These are phyloP conservation scores for Solanum verrucosum DNA, from an alignment of 257 asterid genomes.

Conservation along the genomic window DNA sequence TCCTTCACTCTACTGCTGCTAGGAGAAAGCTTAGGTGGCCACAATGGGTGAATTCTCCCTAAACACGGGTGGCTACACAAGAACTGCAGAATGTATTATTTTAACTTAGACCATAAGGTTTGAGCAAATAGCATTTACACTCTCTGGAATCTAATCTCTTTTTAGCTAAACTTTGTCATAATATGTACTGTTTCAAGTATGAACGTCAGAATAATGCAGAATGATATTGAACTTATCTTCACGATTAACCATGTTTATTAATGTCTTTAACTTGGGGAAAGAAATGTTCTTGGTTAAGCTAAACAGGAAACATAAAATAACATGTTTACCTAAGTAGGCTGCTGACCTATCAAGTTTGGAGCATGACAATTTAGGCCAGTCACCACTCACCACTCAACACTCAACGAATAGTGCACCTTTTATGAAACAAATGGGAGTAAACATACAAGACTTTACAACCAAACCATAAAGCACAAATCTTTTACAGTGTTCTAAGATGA, in stretches of 20 bases:
- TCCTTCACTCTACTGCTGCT: background rate
- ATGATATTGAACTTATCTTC: background rate
- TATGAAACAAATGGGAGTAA: background rate
- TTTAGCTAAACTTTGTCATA: background rate
- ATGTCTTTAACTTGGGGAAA: background rate
- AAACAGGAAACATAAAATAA: background rate
- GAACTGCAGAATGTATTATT: background rate
- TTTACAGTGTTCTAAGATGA: background rate
- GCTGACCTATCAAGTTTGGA: background rate
- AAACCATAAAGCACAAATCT: background rate
- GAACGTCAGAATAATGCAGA: background rate
- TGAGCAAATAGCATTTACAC: background rate
- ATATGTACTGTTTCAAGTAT: background rate
- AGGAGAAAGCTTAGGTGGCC: background rate
- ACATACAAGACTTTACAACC: background rate
- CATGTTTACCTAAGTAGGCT: background rate
- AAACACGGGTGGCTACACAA: background rate
- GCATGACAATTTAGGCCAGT: background rate
- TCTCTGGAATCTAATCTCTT: background rate
- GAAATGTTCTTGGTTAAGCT: background rate
- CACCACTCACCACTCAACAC: background rate
- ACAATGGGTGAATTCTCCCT: background rate
- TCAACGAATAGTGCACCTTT: background rate
- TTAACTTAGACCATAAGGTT: background rate
- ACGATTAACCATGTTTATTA: background rate